These are phyloP conservation scores for Bipolaris cookei DNA, from an alignment of 2,329 filamentous ascomycete genomes.

Conservation along the genomic window DNA sequence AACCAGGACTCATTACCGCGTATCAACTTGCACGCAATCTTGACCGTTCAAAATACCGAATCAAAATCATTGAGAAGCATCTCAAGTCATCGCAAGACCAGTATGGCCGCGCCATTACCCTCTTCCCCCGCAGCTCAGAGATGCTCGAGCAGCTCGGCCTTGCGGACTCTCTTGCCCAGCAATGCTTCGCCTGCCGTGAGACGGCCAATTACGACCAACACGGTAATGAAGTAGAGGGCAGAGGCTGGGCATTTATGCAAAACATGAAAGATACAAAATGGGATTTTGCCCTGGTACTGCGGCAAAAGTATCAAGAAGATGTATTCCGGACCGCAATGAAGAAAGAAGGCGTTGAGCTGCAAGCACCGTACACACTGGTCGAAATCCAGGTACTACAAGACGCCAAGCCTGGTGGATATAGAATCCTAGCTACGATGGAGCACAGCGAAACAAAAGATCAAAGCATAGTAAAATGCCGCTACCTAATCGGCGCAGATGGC, in stretches of 20 bases:
- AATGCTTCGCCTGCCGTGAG: conserved; percentile 60
- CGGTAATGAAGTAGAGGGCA: conserved; percentile 54
- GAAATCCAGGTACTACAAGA: conserved; percentile 49
- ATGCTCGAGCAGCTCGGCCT: conserved; percentile 61
- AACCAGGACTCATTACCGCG: conserved; percentile 45
- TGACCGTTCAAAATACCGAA: conserved; percentile 46
- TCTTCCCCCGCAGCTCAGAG: conserved; percentile 60
- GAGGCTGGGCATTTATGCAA: conserved; percentile 62
- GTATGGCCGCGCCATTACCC: conserved; percentile 62
- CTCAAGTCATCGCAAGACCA: conserved; percentile 57
- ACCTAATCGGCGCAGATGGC: conserved; percentile 61
- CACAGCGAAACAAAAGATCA: conserved; percentile 36
- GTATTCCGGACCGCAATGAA: conserved; percentile 56
- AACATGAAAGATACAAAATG: conserved; percentile 60
- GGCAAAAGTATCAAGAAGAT: conserved; percentile 63
- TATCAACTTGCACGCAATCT: conserved; percentile 56
- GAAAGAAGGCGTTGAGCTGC: conserved; percentile 47
- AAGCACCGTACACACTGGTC: conserved; percentile 48
- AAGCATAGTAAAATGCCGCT: conserved; percentile 51
- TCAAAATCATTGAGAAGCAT: conserved; percentile 59
- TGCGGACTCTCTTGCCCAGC: conserved; percentile 58
- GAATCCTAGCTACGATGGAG: conserved; percentile 39
- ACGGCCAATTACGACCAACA: conserved; percentile 57
- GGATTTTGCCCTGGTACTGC: conserved; percentile 61
- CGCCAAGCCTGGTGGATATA: conserved; percentile 31